A percentile compares a stretch with the other conserved stretches of the same genome.
Conservation (phyloP, 169 alveolate genomes). For the Babesia ovis region DNA sequence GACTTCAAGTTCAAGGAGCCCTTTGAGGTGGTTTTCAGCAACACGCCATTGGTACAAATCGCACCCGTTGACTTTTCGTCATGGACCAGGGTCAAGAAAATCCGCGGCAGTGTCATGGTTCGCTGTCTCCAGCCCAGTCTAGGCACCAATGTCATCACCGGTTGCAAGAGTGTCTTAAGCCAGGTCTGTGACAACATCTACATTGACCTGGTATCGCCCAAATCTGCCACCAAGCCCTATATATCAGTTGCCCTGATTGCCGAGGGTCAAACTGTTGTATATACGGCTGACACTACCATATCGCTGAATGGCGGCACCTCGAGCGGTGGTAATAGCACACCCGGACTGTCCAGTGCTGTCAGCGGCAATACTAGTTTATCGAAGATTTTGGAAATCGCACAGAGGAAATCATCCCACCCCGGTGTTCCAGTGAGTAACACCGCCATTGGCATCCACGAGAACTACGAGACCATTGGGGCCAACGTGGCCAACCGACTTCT, state of each 20-base stretch:
- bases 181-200: constrained; percentile 61
- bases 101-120: constrained; percentile 57
- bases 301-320: not conserved
- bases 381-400: constrained; percentile 45
- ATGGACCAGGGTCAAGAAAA: constrained; percentile 37
- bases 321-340: too few species aligned
- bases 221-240: constrained; percentile 41
- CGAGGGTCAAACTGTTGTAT: constrained; percentile 43
- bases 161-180: constrained; percentile 38
- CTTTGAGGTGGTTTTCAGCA: constrained; percentile 45
- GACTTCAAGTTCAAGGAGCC: constrained; percentile 56
- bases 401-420: not conserved
- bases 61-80: constrained; percentile 47
- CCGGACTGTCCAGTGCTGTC: not conserved
- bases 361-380: constrained; percentile 42
- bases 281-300: constrained; percentile 42
- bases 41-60: constrained; percentile 46
- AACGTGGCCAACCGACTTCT: constrained; percentile 44
- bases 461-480: constrained; percentile 47
- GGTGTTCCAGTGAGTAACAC: not conserved
- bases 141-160: constrained; percentile 52
- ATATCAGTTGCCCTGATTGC: constrained; percentile 55
- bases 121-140: constrained; percentile 57
- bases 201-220: constrained; percentile 56
- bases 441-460: constrained; percentile 19